phyloP scores from a whole-genome alignment of 179 eudicot species.

The Actinidia arguta region DNA sequence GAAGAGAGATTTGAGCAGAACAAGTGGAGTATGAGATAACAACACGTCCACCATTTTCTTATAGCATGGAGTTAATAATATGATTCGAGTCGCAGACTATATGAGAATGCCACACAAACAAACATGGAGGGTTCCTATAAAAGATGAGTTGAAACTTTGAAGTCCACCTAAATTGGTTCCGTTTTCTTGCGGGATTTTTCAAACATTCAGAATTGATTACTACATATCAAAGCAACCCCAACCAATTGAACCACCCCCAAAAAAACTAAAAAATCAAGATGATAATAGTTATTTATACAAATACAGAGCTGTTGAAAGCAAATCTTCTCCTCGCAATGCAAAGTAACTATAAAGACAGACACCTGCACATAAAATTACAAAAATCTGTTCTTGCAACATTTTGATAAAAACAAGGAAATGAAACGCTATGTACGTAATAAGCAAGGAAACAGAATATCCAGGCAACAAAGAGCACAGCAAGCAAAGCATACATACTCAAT shows the following conservation, averaged over 20 bases:
- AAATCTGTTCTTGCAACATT: conserved; percentile 4
- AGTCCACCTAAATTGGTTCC: background rate
- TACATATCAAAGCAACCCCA: background rate
- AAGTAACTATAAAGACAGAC: background rate
- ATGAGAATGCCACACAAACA: no score
- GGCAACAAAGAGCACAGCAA: background rate
- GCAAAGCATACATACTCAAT: conserved; percentile 19
- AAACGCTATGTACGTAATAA: background rate
- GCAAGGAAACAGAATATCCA: conserved; percentile 8
- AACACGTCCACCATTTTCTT: no score
- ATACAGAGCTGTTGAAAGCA: background rate
- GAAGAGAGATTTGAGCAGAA: no score
- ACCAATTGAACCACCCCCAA: background rate
- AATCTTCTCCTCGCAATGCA: background rate
- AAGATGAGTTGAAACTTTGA: no score
- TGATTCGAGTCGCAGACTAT: no score
- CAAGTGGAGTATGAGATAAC: no score
- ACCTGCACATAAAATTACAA: background rate
- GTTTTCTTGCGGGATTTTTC: background rate
- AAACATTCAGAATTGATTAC: background rate
- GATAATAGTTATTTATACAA: background rate
- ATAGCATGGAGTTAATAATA: no score
- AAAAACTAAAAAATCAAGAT: background rate
- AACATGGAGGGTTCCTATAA: no score
- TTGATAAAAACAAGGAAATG: background rate